Conservation (phyloP, 2,329 filamentous ascomycete species). For the Colletotrichum truncatum region DNA sequence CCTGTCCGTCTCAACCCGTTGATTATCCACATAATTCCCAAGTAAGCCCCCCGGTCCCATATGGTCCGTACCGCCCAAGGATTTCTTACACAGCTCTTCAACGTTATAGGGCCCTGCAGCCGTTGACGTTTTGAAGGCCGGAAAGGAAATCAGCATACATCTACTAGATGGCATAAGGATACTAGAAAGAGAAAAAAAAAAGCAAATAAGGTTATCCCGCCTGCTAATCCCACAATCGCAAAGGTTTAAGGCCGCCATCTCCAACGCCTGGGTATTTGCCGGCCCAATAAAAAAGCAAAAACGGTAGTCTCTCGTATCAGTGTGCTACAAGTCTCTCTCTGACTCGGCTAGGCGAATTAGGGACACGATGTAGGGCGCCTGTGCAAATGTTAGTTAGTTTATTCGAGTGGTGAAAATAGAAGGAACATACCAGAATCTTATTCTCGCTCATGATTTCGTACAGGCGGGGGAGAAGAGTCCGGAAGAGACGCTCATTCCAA, state of each 20-base stretch:
- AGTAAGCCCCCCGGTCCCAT: too few relatives aligned
- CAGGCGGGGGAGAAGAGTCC: conserved; percentile 69
- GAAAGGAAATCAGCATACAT: too few relatives aligned
- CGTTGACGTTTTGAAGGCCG: too few relatives aligned
- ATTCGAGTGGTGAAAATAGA: neutral
- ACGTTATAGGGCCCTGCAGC: too few relatives aligned
- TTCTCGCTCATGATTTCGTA: conserved; percentile 79
- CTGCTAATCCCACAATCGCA: conserved; percentile 9
- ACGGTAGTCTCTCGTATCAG: neutral
- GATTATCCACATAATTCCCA: too few relatives aligned
- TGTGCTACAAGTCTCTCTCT: conserved; percentile 11
- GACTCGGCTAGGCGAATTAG: conserved; percentile 17
- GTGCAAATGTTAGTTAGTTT: neutral
- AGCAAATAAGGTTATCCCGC: neutral
- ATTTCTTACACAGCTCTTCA: too few relatives aligned
- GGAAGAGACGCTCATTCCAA: conserved; percentile 76
- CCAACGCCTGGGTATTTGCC: conserved; percentile 31
- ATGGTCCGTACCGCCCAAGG: too few relatives aligned
- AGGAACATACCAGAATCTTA: conserved; percentile 60
- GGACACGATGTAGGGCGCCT: conserved; percentile 23
- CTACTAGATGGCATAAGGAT: too few relatives aligned
- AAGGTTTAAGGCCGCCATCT: neutral
- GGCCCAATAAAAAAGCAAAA: conserved; percentile 17
- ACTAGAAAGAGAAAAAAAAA: neutral
- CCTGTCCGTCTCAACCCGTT: too few relatives aligned